Conservation (phyloP, 1,284 basidiomycete species). For the Malassezia sp. region DNA sequence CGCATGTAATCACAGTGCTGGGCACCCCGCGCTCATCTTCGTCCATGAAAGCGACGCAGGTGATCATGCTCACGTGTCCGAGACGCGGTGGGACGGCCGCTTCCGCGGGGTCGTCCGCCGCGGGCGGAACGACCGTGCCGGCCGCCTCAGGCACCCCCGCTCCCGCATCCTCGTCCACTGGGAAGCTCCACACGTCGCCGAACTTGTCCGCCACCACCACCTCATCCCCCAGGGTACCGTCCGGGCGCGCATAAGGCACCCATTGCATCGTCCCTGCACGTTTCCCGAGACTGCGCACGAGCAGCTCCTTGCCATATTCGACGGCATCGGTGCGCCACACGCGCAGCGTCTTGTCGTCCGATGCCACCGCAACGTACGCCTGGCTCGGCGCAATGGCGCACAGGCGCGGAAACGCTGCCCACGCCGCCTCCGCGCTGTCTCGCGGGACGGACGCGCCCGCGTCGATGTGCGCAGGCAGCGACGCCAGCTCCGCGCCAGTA, state of each 20-base stretch:
- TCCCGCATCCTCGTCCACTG: not conserved
- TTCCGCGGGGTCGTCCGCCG: constrained; percentile 28
- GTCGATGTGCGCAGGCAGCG: constrained; percentile 12
- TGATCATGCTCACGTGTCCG: constrained; percentile 40
- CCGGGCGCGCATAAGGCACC: constrained; percentile 14
- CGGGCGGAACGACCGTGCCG: constrained; percentile 2
- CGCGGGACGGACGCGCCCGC: not conserved
- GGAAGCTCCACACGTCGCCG: constrained; percentile 29
- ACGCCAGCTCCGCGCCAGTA: not conserved
- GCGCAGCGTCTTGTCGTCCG: constrained; percentile 39
- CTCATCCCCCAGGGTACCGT: constrained; percentile 19
- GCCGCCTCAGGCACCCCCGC: not conserved
- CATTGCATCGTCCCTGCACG: constrained; percentile 33
- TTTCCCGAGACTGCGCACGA: constrained; percentile 31
- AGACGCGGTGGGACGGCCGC: constrained; percentile 26
- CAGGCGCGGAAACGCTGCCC: constrained; percentile 23
- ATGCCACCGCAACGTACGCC: constrained; percentile 28
- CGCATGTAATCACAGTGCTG: constrained; percentile 26
- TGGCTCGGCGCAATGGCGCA: constrained; percentile 29
- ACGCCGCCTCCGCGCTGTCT: not conserved
- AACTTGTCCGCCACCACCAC: constrained; percentile 34
- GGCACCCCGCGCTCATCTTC: constrained; percentile 10
- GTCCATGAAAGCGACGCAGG: constrained; percentile 28
- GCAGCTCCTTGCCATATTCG: constrained; percentile 21
- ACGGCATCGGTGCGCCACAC: constrained; percentile 22